These are phyloP conservation scores for Phyllosticta citrichinensis DNA, from an alignment of 2,329 filamentous ascomycete species.

Conservation along the genomic window DNA sequence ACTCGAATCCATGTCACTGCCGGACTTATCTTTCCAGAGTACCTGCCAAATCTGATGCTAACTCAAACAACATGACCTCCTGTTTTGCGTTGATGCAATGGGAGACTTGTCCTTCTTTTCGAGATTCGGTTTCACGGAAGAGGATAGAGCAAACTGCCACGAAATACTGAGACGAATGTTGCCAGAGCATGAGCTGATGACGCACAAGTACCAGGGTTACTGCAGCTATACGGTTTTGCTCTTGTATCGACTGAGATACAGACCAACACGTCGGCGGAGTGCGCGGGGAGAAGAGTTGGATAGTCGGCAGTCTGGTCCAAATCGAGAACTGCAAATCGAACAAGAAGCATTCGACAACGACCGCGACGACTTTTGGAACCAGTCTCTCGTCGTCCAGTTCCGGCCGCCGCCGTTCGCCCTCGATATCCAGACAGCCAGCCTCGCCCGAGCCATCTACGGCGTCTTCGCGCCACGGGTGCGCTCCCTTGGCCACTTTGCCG, in stretches of 20 bases:
- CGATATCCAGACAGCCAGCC: constrained; percentile 13
- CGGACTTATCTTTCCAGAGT: neutral
- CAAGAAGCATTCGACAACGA: neutral
- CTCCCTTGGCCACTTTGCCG: constrained; percentile 9
- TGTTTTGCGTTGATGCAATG: neutral
- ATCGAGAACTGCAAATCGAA: neutral
- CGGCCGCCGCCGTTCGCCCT: constrained; percentile 7
- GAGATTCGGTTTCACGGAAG: neutral
- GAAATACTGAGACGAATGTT: neutral
- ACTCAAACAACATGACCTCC: no score
- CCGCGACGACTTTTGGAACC: neutral
- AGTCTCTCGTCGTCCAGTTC: constrained; percentile 11
- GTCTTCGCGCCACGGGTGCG: constrained; percentile 15
- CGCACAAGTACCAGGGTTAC: constrained; percentile 10
- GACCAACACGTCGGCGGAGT: no score
- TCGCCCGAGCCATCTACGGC: constrained; percentile 17
- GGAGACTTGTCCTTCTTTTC: neutral
- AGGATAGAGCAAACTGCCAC: neutral
- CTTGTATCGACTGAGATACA: neutral
- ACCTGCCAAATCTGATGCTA: no score
- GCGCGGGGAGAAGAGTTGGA: no score
- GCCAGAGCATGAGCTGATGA: neutral
- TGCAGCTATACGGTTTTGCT: constrained; percentile 12
- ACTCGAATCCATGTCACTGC: neutral
- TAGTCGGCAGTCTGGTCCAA: no score